Conservation (phyloP, 208 protist genomes). For the Willaertia magna region DNA sequence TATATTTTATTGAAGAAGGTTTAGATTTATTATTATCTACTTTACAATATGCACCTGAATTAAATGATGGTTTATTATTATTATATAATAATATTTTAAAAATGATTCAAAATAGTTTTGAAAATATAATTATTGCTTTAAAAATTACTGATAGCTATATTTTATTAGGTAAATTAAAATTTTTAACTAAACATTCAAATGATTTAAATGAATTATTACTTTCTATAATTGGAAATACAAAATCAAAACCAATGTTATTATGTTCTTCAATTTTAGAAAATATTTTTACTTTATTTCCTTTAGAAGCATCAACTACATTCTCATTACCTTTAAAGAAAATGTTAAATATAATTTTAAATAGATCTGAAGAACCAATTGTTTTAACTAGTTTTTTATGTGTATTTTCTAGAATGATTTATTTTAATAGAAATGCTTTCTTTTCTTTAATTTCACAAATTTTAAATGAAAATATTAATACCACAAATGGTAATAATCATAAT, state of each 20-base stretch:
- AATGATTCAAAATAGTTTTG: not conserved
- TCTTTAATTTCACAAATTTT: not conserved
- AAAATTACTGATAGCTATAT: conserved; percentile 3
- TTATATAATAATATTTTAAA: not conserved
- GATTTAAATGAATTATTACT: not conserved
- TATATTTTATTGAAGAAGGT: not conserved
- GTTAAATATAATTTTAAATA: not conserved
- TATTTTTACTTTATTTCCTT: not conserved
- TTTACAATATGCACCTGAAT: not conserved
- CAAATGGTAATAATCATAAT: not conserved
- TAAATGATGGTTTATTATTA: not conserved
- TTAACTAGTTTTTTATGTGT: not conserved
- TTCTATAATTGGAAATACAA: not conserved
- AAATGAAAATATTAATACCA: not conserved
- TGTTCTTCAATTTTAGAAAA: not conserved
- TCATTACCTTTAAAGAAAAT: not conserved
- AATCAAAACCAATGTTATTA: not conserved
- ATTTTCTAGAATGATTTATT: not conserved
- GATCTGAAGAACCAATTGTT: not conserved
- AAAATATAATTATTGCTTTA: not conserved
- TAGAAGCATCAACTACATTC: not conserved
- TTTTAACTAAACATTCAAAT: not conserved
- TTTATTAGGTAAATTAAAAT: not conserved
- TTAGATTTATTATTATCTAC: not conserved
- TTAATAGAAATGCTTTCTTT: not conserved